Percentiles rank a stretch among this genome's conserved stretches.
These are phyloP conservation scores for Gossypium schwendimanii DNA, from an alignment of 441 rosid genomes.

Conservation along the genomic window DNA sequence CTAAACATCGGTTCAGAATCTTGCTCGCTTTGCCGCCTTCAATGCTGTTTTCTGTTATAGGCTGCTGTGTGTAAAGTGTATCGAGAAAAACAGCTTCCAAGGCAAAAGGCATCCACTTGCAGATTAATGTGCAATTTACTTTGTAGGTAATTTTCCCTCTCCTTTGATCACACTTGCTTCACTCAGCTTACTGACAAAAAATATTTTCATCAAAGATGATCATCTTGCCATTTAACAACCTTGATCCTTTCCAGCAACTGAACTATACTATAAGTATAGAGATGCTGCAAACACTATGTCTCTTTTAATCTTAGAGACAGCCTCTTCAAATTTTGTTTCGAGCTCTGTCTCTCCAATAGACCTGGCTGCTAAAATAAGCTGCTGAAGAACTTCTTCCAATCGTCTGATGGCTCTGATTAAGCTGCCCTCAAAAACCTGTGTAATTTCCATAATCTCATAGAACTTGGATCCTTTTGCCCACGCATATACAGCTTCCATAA, in stretches of 20 bases:
- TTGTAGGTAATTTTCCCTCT: background rate
- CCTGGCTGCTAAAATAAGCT: constrained; percentile 82
- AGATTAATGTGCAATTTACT: background rate
- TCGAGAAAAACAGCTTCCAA: background rate
- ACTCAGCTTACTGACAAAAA: background rate
- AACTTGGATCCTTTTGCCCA: constrained; percentile 98
- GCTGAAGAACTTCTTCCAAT: constrained; percentile 92
- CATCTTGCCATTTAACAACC: background rate
- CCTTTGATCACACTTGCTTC: background rate
- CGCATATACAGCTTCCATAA: constrained; percentile 88
- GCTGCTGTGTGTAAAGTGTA: no score
- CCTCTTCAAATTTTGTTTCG: constrained; percentile 77
- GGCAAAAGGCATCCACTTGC: background rate
- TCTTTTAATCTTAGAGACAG: constrained; percentile 87
- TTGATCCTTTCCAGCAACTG: background rate
- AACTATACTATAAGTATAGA: constrained; percentile 67
- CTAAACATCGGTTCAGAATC: background rate
- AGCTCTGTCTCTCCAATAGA: constrained; percentile 86
- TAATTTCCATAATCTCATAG: constrained; percentile 86
- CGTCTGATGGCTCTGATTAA: constrained; percentile 97
- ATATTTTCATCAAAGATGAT: background rate
- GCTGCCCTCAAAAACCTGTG: constrained; percentile 92
- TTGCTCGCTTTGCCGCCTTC: background rate
- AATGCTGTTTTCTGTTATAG: background rate
- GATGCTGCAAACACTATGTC: constrained; percentile 99